Evolutionary conservation across 2,329 filamentous ascomycete genomes (phyloP).

Genomic region (Colletotrichum siamense): DNA sequence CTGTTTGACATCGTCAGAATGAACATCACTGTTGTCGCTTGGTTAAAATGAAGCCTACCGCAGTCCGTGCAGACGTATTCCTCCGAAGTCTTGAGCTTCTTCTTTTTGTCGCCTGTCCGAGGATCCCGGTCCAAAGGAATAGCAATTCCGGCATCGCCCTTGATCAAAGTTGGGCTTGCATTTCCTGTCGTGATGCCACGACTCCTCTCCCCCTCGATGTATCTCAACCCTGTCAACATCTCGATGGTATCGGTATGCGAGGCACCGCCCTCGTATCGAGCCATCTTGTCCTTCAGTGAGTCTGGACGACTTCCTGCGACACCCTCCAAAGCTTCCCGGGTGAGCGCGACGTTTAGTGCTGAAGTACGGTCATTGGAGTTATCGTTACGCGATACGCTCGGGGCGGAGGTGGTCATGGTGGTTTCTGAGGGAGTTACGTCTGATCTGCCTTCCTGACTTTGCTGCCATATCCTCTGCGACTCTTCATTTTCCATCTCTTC

Average conservation of each 20-base stretch:
- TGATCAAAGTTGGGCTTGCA: constrained; percentile 79
- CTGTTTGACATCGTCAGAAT: constrained; percentile 38
- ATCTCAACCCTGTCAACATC: constrained; percentile 88
- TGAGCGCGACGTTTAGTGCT: constrained; percentile 70
- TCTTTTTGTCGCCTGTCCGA: constrained; percentile 78
- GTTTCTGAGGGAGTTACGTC: constrained; percentile 58
- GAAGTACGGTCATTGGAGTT: constrained; percentile 69
- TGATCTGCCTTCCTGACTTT: constrained; percentile 61
- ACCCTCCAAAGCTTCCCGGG: constrained; percentile 81
- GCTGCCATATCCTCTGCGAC: constrained; percentile 65
- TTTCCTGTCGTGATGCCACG: constrained; percentile 88
- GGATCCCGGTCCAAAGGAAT: constrained; percentile 82
- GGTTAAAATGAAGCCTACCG: constrained; percentile 57
- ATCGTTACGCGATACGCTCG: constrained; percentile 49
- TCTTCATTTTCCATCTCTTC: constrained; percentile 81
- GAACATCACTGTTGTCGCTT: not conserved
- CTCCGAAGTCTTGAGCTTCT: constrained; percentile 82
- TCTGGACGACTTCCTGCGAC: constrained; percentile 71
- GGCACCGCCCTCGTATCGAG: constrained; percentile 72
- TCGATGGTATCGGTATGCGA: constrained; percentile 88
- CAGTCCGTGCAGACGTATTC: constrained; percentile 97
- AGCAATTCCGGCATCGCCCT: constrained; percentile 85
- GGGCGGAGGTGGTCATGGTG: constrained; percentile 39
- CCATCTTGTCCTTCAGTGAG: constrained; percentile 85
- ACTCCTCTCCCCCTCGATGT: constrained; percentile 87